These are phyloP conservation scores for Achaetomiella virescens DNA, from an alignment of 495 filamentous ascomycete genomes.

Conservation along the genomic window DNA sequence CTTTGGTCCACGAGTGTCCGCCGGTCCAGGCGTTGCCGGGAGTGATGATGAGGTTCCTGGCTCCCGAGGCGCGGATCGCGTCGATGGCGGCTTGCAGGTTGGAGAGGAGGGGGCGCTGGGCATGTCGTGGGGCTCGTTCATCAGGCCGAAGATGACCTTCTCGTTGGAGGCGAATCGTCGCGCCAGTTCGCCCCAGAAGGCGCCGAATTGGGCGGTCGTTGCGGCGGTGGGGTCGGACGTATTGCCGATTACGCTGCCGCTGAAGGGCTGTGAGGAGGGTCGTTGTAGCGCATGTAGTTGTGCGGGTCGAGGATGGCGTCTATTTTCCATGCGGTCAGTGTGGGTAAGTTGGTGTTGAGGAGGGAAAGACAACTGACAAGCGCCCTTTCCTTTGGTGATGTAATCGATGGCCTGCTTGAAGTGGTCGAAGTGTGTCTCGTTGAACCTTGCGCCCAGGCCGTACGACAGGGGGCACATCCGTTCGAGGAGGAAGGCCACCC, in stretches of 20 bases:
- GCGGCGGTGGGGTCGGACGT: conserved; percentile 36
- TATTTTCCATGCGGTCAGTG: too few species aligned
- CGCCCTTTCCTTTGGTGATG: conserved; percentile 45
- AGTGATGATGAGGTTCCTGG: conserved; percentile 43
- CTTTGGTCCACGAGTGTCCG: conserved; percentile 44
- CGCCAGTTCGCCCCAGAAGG: conserved; percentile 50
- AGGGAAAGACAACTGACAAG: conserved; percentile 21
- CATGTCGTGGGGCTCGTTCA: conserved; percentile 51
- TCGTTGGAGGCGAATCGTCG: conserved; percentile 42
- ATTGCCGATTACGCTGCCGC: conserved; percentile 47
- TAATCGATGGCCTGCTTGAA: conserved; percentile 48
- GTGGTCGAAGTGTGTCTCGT: conserved; percentile 46
- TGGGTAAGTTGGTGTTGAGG: too few species aligned
- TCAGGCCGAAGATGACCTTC: conserved; percentile 46
- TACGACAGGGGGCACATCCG: conserved; percentile 45
- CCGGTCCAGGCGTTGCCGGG: conserved; percentile 47
- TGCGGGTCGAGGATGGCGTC: conserved; percentile 49
- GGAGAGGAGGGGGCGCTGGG: conserved; percentile 34
- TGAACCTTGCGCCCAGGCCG: conserved; percentile 46
- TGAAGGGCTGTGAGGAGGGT: conserved; percentile 44
- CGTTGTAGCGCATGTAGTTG: conserved; percentile 52
- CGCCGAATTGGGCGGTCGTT: conserved; percentile 45
- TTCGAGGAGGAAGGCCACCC: conserved; percentile 49
- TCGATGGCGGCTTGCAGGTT: conserved; percentile 49
- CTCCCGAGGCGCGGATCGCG: conserved; percentile 39